Conservation (phyloP, 1,284 basidiomycete genomes). For the Mycena citricolor region DNA sequence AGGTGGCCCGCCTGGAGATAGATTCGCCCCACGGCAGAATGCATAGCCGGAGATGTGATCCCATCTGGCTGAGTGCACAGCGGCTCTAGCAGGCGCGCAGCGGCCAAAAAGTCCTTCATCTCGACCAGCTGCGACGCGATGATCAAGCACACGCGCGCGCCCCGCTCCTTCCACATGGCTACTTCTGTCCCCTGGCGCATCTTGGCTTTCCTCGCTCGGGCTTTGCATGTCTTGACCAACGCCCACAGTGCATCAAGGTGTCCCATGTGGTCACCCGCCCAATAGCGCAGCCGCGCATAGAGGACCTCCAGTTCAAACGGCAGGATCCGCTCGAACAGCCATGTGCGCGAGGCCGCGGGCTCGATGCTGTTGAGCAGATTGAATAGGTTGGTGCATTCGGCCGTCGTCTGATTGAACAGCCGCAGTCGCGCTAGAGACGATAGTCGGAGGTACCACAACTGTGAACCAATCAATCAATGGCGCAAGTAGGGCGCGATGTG, state of each 20-base stretch:
- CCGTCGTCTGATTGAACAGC: slow-evolving; percentile 77
- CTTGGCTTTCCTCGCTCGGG: slow-evolving; percentile 48
- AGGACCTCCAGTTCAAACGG: slow-evolving; percentile 83
- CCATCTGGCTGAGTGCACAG: slow-evolving; percentile 48
- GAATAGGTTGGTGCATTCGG: slow-evolving; percentile 79
- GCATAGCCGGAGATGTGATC: slow-evolving; percentile 50
- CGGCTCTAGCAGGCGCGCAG: slow-evolving; percentile 60
- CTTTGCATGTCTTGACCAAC: slow-evolving; percentile 77
- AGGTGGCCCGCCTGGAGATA: slow-evolving; percentile 73
- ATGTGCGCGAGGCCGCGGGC: slow-evolving; percentile 46
- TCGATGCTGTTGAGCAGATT: slow-evolving; percentile 62
- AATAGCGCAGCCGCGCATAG: slow-evolving; percentile 66
- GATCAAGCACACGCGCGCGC: slow-evolving; percentile 65
- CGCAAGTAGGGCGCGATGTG: background rate
- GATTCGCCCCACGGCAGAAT: slow-evolving; percentile 67
- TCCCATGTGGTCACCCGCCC: slow-evolving; percentile 71
- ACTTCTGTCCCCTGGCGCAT: slow-evolving; percentile 40
- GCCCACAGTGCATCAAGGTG: slow-evolving; percentile 76
- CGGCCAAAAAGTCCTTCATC: slow-evolving; percentile 67
- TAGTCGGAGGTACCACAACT: slow-evolving; percentile 83
- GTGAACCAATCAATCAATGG: background rate
- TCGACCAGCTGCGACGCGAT: slow-evolving; percentile 74
- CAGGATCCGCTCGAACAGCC: slow-evolving; percentile 59
- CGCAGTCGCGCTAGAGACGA: slow-evolving; percentile 74
- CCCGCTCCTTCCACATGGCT: slow-evolving; percentile 79